These are phyloP conservation scores for Cutaneotrichosporon spelunceum DNA, from an alignment of 1,284 basidiomycete genomes.

Conservation along the genomic window DNA sequence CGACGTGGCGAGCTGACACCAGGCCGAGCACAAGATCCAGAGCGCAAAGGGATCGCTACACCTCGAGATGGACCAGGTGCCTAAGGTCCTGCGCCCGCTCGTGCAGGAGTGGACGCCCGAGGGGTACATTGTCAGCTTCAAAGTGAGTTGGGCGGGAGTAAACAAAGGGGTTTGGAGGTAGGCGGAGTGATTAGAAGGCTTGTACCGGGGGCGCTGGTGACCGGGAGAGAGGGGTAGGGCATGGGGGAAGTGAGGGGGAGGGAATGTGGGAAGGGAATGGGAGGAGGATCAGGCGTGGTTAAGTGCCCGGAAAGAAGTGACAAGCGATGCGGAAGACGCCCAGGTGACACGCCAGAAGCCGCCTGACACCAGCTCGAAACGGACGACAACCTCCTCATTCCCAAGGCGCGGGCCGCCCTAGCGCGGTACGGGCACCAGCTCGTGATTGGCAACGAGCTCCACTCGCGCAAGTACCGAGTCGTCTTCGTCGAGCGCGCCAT, in stretches of 20 bases:
- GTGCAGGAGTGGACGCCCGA: conserved; percentile 90
- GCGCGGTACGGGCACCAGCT: conserved; percentile 95
- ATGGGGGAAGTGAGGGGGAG: too few relatives aligned
- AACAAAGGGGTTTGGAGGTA: too few relatives aligned
- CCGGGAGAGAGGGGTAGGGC: too few relatives aligned
- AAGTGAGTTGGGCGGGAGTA: conserved; percentile 60
- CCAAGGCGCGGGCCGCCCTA: conserved; percentile 83
- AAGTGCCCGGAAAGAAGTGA: too few relatives aligned
- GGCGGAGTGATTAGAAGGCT: too few relatives aligned
- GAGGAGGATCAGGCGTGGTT: not conserved
- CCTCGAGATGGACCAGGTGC: conserved; percentile 98
- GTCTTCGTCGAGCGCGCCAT: conserved; percentile 65
- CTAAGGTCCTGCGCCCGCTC: conserved; percentile 88
- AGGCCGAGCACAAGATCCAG: conserved; percentile 98
- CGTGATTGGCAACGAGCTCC: conserved; percentile 92
- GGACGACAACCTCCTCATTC: conserved; percentile 74
- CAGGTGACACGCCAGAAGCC: too few relatives aligned
- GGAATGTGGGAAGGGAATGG: not conserved
- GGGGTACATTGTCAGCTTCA: conserved; percentile 94
- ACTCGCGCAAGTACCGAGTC: conserved; percentile 84
- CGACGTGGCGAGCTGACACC: conserved; percentile 11
- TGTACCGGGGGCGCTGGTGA: too few relatives aligned
- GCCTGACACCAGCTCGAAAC: conserved; percentile 75
- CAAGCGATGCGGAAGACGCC: too few relatives aligned
- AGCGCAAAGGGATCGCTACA: conserved; percentile 86